Evolutionary conservation across 2,329 filamentous ascomycete species (phyloP), one percentile per base, ranked within the genome.

Genomic region (Colletotrichum somersetense): DNA sequence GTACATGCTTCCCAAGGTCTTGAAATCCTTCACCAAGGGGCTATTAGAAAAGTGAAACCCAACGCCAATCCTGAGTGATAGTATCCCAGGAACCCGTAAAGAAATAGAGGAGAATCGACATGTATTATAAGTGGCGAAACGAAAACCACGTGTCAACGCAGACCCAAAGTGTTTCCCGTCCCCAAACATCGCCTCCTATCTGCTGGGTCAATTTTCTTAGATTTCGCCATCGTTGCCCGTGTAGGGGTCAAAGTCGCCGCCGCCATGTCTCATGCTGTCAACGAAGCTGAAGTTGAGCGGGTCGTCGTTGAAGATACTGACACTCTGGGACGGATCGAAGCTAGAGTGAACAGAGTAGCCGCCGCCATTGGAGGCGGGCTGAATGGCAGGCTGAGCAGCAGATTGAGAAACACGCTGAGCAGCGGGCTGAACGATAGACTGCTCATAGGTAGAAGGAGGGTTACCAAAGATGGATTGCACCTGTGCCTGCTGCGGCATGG

Each of bases 181-280:
- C 42, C 23, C 30, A 12, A 33, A 30, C 18, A 23, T 57, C n/a
- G 7, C 33, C 50, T 26, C n/a, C 4, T n/a, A 1, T 1, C n/a
- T 30, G n/a, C 20, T 23, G 20, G 26, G n/a, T 5, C 30, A 10
- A 33, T 8, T 26, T 20, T 14, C 62, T 77, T 71, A 85, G 67
- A 81, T 78, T 75, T 85, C 83, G 53, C 81, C 83, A 18, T 83
- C 81, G 5, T 76, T 75, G 26, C 78, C 76, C 50, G 75, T 74
- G 20, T 79, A 79, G 35, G 73, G 63, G 52, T 65, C 50, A 52
- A 56, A 30, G 55, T 11, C 59, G 61, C 53, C 20, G 67, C 55
- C 52, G 40, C 38, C 52, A 33, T 26, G 63, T 18, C 40, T 58
- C 46, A 58, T 59, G 57, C 26, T 62, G 55, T 61, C 50, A 48